A percentile compares a stretch with the other conserved stretches of the same genome.
Evolutionary conservation across 441 rosid species (phyloP).

Genomic region (Jatropha podagrica): DNA sequence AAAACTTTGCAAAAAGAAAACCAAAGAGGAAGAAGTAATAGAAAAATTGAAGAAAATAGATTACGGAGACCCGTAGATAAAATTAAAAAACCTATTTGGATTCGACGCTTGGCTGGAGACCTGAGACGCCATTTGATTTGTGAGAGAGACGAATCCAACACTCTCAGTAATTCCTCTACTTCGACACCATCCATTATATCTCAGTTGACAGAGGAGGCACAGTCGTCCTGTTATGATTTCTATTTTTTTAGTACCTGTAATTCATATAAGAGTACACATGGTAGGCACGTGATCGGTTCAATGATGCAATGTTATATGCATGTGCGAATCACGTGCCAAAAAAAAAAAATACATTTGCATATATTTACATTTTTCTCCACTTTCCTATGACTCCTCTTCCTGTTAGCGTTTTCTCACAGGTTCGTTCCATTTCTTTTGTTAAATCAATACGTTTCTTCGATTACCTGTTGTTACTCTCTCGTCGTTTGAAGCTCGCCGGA

Average conservation of each 20-base stretch:
- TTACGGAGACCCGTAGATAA: neutral
- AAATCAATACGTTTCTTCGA: neutral
- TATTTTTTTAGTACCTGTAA: no score
- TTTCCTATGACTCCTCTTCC: no score
- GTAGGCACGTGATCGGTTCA: no score
- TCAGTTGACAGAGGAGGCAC: no score
- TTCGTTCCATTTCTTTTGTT: no score
- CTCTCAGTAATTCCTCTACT: slow-evolving; percentile 49
- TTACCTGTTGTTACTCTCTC: neutral
- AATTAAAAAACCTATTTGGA: slow-evolving; percentile 54
- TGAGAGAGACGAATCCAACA: slow-evolving; percentile 51
- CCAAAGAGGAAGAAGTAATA: neutral
- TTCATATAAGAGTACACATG: no score
- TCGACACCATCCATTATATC: slow-evolving; percentile 41
- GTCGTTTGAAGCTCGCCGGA: neutral
- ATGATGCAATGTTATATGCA: no score
- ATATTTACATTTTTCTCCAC: no score
- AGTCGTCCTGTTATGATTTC: no score
- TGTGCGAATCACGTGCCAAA: slow-evolving; percentile 15
- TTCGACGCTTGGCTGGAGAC: slow-evolving; percentile 62
- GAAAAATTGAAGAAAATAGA: neutral
- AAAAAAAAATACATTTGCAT: no score
- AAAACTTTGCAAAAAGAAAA: neutral
- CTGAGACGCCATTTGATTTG: slow-evolving; percentile 79
- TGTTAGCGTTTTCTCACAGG: neutral